Evolutionary conservation across 129 eudicot species (phyloP), one percentile per base, ranked within the genome.

Genomic region (Artemisia tridentata): DNA sequence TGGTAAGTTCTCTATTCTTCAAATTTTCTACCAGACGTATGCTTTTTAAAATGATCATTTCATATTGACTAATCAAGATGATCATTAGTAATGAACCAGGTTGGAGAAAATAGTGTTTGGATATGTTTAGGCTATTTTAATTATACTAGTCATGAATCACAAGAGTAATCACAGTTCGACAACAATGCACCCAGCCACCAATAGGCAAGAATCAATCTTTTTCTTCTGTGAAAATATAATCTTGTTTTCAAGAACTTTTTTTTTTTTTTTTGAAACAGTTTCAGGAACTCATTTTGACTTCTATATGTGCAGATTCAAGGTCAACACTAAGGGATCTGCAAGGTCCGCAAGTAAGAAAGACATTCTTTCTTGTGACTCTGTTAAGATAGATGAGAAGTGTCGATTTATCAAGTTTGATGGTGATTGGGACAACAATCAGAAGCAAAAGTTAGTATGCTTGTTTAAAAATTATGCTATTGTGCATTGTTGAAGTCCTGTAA

Each of bases 301-400:
- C 3, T 65, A 27, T 34, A 18, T 23, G 17, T 49, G 66, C 75
- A 89, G 90, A 46, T 89, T 71, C 75, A 92, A 96, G n/a, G n/a
- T n/a, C n/a, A n/a, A n/a, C n/a, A n/a, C n/a, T n/a, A n/a, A n/a
- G n/a, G n/a, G 98, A 52, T 83, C 91, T 2, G 95, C 96, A 14
- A 85, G 96, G 96, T 89, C 98, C 0, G 96, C 89, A 96, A 34
- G 43, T 41, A 86, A 85, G 76, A 92, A 88, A 59, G 86, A 92
- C 80, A 88, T 92, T 68, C 87, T 92, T 62, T 91, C 96, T 9
- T 92, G 98, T 56, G 92, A 92, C 73, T 92, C 98, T 43, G 81
- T 92, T 65, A 84, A 79, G 29, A 83, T 79, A 9, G 80, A 89
- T 14, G 95, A 89, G 73, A 86, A 85, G 68, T 89, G 98, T 69